Percentiles rank a stretch among this genome's conserved stretches.
Conservation (phyloP, 2,329 filamentous ascomycete genomes). For the Verticillium nubilum region DNA sequence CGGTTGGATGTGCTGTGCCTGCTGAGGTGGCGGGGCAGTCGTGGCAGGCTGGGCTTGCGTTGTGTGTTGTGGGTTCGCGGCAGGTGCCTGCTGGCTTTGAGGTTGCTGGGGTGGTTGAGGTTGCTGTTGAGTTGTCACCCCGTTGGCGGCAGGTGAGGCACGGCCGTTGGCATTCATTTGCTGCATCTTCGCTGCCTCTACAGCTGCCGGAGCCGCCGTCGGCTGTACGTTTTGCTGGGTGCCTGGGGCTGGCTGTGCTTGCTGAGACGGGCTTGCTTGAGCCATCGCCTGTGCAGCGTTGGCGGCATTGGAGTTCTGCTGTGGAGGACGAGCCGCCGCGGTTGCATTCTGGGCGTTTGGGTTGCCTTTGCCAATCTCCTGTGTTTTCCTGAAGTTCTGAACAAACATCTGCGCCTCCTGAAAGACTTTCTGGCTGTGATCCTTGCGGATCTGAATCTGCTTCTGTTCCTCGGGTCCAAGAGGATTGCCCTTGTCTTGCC, state of each 20-base stretch:
- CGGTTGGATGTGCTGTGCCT: not conserved
- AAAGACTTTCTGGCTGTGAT: conserved; percentile 37
- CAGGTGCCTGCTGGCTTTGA: conserved; percentile 15
- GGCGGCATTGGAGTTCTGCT: conserved; percentile 7
- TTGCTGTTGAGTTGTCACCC: conserved; percentile 17
- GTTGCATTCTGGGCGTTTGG: conserved; percentile 12
- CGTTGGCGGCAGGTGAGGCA: conserved; percentile 22
- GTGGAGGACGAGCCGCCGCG: not conserved
- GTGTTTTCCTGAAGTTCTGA: conserved; percentile 40
- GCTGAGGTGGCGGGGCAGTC: conserved; percentile 8
- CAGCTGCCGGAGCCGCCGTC: conserved; percentile 15
- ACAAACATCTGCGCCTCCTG: conserved; percentile 42
- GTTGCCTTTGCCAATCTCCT: conserved; percentile 24
- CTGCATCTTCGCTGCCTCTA: conserved; percentile 41
- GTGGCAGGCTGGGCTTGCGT: conserved; percentile 18
- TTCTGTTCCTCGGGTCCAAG: conserved; percentile 42
- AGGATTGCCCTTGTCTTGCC: conserved; percentile 34
- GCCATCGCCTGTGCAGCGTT: conserved; percentile 31
- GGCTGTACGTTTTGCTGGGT: not conserved
- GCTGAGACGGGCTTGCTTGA: not conserved
- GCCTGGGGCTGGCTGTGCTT: not conserved
- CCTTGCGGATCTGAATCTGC: conserved; percentile 36
- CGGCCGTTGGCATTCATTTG: conserved; percentile 22
- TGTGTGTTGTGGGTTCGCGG: conserved; percentile 5
- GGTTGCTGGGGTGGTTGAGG: conserved; percentile 18